These are phyloP conservation scores for Pythium brassicae DNA, from an alignment of 352 stramenopile species.

Conservation along the genomic window DNA sequence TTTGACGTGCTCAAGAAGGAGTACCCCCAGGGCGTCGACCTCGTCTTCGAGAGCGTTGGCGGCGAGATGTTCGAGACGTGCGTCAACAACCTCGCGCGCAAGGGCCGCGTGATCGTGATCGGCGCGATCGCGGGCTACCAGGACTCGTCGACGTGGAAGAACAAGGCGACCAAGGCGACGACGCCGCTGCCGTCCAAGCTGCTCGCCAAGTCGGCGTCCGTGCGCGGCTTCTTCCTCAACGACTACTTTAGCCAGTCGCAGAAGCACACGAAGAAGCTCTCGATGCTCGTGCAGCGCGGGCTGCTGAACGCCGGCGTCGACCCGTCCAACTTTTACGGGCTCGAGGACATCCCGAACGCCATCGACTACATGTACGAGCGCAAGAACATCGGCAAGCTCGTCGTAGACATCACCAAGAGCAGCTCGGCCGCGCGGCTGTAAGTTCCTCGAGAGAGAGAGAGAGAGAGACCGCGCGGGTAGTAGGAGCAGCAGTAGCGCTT, in stretches of 20 bases:
- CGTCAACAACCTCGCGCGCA: constrained; percentile 26
- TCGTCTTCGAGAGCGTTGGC: constrained; percentile 44
- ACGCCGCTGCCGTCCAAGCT: constrained; percentile 33
- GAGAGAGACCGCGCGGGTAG: too few species aligned
- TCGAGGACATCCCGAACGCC: constrained; percentile 45
- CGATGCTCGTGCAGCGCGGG: constrained; percentile 33
- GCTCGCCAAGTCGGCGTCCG: constrained; percentile 33
- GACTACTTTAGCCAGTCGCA: constrained; percentile 23
- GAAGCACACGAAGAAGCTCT: constrained; percentile 40
- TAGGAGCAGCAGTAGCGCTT: too few species aligned
- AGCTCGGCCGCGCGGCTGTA: constrained; percentile 45
- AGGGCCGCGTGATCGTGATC: constrained; percentile 41
- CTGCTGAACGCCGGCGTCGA: constrained; percentile 36
- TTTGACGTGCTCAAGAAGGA: constrained; percentile 42
- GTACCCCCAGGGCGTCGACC: constrained; percentile 36
- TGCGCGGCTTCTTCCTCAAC: constrained; percentile 45
- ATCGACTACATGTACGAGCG: constrained; percentile 50
- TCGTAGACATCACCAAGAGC: constrained; percentile 44
- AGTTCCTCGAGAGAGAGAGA: constrained; percentile 6
- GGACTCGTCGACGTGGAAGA: constrained; percentile 47
- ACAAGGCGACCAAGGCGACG: constrained; percentile 20
- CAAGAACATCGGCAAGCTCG: constrained; percentile 80
- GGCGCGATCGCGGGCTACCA: constrained; percentile 38
- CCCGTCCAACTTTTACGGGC: constrained; percentile 33
- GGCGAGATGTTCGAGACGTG: constrained; percentile 37